These are phyloP conservation scores for Daedaleopsis sinensis DNA, from an alignment of 768 basidiomycete genomes.

Conservation along the genomic window DNA sequence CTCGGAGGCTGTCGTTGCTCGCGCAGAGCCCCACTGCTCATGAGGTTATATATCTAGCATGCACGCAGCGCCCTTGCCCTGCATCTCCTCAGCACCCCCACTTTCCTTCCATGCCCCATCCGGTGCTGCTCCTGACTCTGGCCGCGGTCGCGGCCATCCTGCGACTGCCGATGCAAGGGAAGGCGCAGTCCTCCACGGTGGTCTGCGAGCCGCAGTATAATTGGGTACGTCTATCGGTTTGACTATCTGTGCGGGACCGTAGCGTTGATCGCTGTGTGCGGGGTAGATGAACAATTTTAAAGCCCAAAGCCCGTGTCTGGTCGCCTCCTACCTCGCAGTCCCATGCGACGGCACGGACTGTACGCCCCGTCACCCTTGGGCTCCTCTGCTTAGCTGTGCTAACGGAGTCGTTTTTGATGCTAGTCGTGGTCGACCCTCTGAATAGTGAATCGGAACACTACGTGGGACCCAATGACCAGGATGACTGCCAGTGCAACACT, in stretches of 20 bases:
- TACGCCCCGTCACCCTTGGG: neutral
- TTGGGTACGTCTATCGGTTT: too few relatives aligned
- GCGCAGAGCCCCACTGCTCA: too few relatives aligned
- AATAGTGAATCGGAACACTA: neutral
- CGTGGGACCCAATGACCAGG: neutral
- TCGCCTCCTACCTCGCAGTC: neutral
- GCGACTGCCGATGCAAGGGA: too few relatives aligned
- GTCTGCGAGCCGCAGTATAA: neutral
- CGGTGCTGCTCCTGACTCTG: too few relatives aligned
- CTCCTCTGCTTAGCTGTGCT: neutral
- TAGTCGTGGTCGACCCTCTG: neutral
- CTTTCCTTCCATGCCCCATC: too few relatives aligned
- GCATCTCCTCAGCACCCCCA: too few relatives aligned
- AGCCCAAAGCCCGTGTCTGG: neutral
- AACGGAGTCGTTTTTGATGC: neutral
- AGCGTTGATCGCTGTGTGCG: neutral
- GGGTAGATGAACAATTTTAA: conserved; percentile 1
- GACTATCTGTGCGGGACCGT: neutral
- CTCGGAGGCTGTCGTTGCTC: too few relatives aligned
- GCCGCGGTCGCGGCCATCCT: too few relatives aligned
- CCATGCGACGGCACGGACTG: neutral
- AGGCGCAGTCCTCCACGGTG: too few relatives aligned
- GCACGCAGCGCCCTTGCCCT: too few relatives aligned
- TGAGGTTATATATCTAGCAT: too few relatives aligned
- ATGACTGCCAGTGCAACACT: neutral